Conservation (phyloP, 1,139 yeast species). For the Cylindricascospora bacillispora region DNA sequence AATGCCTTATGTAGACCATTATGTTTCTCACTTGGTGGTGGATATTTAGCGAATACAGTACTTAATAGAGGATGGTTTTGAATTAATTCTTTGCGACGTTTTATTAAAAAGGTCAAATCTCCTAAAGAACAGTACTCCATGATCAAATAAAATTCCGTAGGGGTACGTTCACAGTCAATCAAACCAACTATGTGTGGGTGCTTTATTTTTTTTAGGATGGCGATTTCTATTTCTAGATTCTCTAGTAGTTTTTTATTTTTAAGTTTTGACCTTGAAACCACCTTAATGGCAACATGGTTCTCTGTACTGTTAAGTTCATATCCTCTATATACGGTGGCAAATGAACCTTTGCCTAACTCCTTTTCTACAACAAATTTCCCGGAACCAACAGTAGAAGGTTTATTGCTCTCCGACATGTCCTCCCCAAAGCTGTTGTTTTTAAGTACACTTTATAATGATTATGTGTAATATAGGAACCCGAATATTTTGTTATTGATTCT, state of each 20-base stretch:
- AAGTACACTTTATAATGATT: background rate
- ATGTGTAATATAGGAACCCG: background rate
- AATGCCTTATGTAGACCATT: constrained; percentile 71
- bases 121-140: constrained; percentile 97
- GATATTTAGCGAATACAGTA: constrained; percentile 65
- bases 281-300: constrained; percentile 55
- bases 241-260: constrained; percentile 78
- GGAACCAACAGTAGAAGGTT: too few relatives aligned
- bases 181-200: constrained; percentile 90
- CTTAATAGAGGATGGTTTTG: constrained; percentile 70
- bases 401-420: background rate
- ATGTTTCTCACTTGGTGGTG: constrained; percentile 57
- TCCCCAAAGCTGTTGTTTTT: background rate
- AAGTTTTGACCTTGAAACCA: constrained; percentile 71
- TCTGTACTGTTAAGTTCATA: constrained; percentile 15
- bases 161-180: constrained; percentile 68
- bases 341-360: constrained; percentile 89
- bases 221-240: constrained; percentile 81
- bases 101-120: constrained; percentile 76
- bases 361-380: constrained; percentile 22
- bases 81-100: constrained; percentile 58
- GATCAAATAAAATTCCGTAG: constrained; percentile 72
- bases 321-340: constrained; percentile 86
- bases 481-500: background rate
- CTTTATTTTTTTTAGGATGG: constrained; percentile 70